Evolutionary conservation across 257 asterid species (phyloP).

Genomic region (Salvia rosmarinus): DNA sequence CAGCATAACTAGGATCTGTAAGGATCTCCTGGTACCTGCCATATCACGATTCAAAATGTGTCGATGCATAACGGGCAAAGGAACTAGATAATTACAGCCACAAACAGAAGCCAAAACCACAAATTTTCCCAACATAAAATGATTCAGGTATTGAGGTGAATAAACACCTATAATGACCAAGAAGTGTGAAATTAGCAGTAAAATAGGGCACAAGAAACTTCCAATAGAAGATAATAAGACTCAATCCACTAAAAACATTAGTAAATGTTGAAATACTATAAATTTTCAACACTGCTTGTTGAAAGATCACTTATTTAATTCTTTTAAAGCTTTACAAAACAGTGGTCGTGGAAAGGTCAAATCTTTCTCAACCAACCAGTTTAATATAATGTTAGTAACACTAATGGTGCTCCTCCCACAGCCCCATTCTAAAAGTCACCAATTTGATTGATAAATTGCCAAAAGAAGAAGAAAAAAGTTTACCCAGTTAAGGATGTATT

Average conservation of each 20-base stretch:
- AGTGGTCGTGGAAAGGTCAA: no score
- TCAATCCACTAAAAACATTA: slow-evolving; percentile 2
- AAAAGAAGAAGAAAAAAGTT: not conserved
- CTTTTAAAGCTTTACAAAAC: not conserved
- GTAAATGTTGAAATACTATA: not conserved
- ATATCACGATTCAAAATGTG: slow-evolving; percentile 14
- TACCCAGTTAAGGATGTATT: slow-evolving; percentile 95
- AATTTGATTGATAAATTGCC: not conserved
- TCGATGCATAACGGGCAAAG: slow-evolving; percentile 4
- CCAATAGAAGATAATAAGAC: not conserved
- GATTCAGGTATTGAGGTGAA: no score
- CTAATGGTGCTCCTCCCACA: not conserved
- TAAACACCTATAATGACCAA: no score
- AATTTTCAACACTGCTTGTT: not conserved
- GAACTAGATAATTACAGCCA: not conserved
- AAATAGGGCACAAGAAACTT: not conserved
- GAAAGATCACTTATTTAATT: not conserved
- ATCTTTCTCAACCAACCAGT: not conserved
- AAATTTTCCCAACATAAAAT: not conserved
- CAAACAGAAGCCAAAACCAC: not conserved
- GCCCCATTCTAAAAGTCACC: no score
- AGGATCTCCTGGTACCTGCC: slow-evolving; percentile 93
- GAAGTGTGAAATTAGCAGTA: not conserved
- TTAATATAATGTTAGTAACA: not conserved
- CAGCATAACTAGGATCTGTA: slow-evolving; percentile 98